Conservation (phyloP, 805 yeast species). For the Metschnikowia noctiluminum region DNA sequence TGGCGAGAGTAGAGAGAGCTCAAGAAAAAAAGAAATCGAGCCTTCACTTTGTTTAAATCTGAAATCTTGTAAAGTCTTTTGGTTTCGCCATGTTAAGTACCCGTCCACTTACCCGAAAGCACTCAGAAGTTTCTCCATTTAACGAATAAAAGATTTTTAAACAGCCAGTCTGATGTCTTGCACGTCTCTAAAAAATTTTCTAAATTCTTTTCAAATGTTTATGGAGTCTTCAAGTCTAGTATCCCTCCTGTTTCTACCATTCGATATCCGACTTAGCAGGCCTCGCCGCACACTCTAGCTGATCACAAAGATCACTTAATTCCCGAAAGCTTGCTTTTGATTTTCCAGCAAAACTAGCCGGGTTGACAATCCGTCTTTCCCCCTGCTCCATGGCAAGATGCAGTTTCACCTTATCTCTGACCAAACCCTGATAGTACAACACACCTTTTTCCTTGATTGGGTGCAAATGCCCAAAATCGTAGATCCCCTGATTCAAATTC, state of each 20-base stretch:
- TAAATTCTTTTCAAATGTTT: too few species aligned
- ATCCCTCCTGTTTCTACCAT: conserved; percentile 7
- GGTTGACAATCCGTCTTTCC: conserved; percentile 47
- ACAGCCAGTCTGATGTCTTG: too few species aligned
- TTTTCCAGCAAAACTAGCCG: conserved; percentile 45
- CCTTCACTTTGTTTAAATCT: too few species aligned
- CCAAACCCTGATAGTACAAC: conserved; percentile 52
- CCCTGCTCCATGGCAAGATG: conserved; percentile 47
- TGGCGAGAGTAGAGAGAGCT: too few species aligned
- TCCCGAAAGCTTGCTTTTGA: conserved; percentile 43
- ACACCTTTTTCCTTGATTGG: conserved; percentile 60
- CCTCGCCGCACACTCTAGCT: conserved; percentile 42
- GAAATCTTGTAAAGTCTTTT: too few species aligned
- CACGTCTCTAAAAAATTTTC: too few species aligned
- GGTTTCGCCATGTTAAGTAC: too few species aligned
- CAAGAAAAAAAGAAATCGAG: too few species aligned
- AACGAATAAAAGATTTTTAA: too few species aligned
- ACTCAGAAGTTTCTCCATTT: too few species aligned
- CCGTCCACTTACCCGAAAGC: too few species aligned
- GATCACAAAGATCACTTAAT: conserved; percentile 47
- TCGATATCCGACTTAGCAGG: conserved; percentile 14
- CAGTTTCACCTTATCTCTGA: conserved; percentile 54
- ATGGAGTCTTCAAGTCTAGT: too few species aligned
- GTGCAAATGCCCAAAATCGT: conserved; percentile 56
- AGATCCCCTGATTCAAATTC: conserved; percentile 59